These are phyloP conservation scores for Melampsora larici-populina DNA, from an alignment of 1,284 basidiomycete species.

Conservation along the genomic window DNA sequence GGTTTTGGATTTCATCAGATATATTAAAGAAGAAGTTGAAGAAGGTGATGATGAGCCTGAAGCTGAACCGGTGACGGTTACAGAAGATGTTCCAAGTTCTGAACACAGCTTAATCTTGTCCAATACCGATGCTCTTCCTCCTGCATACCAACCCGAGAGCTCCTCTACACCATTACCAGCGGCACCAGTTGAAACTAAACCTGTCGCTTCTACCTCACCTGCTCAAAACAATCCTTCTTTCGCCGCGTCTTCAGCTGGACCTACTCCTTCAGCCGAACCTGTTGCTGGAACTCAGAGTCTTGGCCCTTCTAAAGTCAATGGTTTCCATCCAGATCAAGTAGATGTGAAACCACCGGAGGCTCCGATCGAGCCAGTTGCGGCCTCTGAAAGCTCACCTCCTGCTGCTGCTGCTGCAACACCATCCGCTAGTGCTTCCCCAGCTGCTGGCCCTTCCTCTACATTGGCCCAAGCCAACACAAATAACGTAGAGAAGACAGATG, in stretches of 20 bases:
- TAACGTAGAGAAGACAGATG: neutral
- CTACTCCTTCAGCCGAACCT: neutral
- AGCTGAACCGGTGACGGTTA: slow-evolving; percentile 53
- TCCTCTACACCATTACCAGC: neutral
- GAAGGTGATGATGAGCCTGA: slow-evolving; percentile 44
- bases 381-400: slow-evolving; percentile 52
- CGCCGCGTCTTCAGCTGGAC: neutral
- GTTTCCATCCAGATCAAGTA: slow-evolving; percentile 33
- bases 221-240: neutral
- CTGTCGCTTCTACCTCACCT: neutral
- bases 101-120: slow-evolving; percentile 26
- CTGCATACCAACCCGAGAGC: neutral
- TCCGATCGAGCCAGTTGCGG: slow-evolving; percentile 12
- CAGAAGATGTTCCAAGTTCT: slow-evolving; percentile 45
- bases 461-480: slow-evolving; percentile 24
- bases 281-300: neutral
- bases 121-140: slow-evolving; percentile 8
- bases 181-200: neutral
- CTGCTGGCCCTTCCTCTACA: slow-evolving; percentile 51
- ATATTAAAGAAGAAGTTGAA: slow-evolving; percentile 35
- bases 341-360: slow-evolving; percentile 24
- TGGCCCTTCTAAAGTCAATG: slow-evolving; percentile 29
- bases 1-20: slow-evolving; percentile 12
- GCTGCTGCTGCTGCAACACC: slow-evolving; percentile 54
- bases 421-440: slow-evolving; percentile 46